Percentiles rank a stretch among this genome's conserved stretches.
phyloP scores from a whole-genome alignment of 2,329 filamentous ascomycete genomes.

The Trichoderma atroviride region DNA sequence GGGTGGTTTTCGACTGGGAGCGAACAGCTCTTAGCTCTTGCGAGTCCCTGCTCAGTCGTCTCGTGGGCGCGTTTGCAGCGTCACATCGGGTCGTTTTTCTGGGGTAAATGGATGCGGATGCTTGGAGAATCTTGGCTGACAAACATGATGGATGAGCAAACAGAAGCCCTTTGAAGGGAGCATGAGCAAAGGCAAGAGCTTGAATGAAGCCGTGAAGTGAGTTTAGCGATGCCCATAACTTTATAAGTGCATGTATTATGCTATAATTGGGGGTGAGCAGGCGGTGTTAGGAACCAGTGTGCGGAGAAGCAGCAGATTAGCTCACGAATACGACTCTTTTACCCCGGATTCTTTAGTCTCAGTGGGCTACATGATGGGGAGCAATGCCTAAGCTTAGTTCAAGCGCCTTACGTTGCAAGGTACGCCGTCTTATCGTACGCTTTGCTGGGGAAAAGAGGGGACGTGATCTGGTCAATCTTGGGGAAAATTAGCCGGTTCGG shows the following conservation, averaged over 20 bases:
- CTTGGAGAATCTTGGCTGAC: background rate
- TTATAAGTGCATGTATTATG: background rate
- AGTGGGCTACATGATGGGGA: background rate
- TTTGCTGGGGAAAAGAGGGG: background rate
- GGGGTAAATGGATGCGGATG: background rate
- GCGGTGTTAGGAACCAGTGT: background rate
- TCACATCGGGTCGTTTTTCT: background rate
- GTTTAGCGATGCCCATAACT: background rate
- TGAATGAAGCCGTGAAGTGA: background rate
- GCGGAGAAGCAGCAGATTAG: background rate
- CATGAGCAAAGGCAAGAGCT: background rate
- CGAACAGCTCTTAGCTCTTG: background rate
- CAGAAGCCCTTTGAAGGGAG: background rate
- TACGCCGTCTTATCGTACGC: background rate
- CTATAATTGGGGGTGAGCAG: background rate
- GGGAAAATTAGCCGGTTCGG: background rate
- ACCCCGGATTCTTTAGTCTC: background rate
- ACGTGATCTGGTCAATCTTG: background rate
- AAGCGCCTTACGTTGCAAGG: background rate
- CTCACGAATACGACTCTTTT: background rate
- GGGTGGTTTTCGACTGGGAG: background rate
- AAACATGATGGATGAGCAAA: background rate
- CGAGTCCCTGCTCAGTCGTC: constrained; percentile 9
- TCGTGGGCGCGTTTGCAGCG: constrained; percentile 4
- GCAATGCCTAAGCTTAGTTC: background rate